phyloP scores from a whole-genome alignment of 106 monocot genomes.

The Dioscorea dumetorum region DNA sequence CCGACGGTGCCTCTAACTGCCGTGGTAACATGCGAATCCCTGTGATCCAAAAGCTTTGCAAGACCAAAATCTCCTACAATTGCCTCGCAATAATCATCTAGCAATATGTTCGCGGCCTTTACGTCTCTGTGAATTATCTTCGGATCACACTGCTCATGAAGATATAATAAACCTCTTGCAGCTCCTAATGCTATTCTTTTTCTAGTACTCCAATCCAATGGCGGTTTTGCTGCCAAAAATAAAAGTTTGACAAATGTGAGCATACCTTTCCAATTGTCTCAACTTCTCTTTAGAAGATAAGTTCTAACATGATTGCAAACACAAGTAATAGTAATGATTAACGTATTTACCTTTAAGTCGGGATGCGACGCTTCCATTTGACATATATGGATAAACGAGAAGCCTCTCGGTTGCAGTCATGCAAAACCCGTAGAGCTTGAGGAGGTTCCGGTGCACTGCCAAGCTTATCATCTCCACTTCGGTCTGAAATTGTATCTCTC shows the following conservation, averaged over 20 bases:
- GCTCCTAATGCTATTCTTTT: constrained; percentile 47
- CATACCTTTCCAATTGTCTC: no score
- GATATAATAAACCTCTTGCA: constrained; percentile 35
- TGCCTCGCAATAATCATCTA: constrained; percentile 40
- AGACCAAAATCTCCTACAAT: constrained; percentile 46
- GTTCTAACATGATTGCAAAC: no score
- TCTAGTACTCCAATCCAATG: constrained; percentile 42
- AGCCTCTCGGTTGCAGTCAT: constrained; percentile 50
- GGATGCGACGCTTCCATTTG: constrained; percentile 65
- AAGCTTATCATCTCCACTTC: constrained; percentile 43
- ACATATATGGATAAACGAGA: constrained; percentile 62
- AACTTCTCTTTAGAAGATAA: no score
- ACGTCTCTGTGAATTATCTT: constrained; percentile 52
- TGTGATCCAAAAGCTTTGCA: constrained; percentile 38
- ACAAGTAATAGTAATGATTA: neutral
- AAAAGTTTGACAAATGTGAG: neutral
- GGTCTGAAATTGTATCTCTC: constrained; percentile 32
- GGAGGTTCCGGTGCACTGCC: constrained; percentile 59
- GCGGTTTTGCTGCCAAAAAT: constrained; percentile 22
- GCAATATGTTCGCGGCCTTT: constrained; percentile 48
- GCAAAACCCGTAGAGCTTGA: constrained; percentile 50
- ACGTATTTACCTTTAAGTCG: constrained; percentile 42
- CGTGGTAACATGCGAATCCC: constrained; percentile 38
- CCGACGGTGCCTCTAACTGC: constrained; percentile 45
- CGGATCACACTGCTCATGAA: constrained; percentile 48